Evolutionary conservation across 345 rosid species (phyloP).

Genomic region (Syzygium jambos): DNA sequence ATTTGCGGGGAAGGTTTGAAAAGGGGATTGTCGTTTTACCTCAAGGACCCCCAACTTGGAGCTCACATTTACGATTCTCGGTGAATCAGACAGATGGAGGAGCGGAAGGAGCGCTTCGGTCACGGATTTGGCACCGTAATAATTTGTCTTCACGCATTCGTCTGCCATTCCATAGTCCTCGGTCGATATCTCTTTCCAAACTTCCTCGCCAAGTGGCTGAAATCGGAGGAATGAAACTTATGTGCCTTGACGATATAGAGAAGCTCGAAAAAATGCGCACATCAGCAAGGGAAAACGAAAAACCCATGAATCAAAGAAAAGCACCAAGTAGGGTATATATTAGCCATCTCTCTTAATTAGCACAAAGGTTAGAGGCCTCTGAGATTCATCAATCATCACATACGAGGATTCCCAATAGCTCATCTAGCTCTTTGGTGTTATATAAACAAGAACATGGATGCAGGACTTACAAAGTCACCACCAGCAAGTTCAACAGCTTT

Average conservation of each 20-base stretch:
- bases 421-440: background rate
- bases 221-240: background rate
- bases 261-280: background rate
- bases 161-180: slow-evolving; percentile 14
- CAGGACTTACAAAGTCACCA: background rate
- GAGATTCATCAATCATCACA: background rate
- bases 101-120: slow-evolving; percentile 26
- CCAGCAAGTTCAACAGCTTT: slow-evolving; percentile 1
- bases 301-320: background rate
- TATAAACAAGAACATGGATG: background rate
- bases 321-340: background rate
- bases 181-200: slow-evolving; percentile 6
- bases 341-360: background rate
- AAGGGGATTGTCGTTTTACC: slow-evolving; percentile 4
- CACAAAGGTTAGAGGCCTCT: background rate
- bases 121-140: slow-evolving; percentile 26
- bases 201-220: slow-evolving; percentile 7
- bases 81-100: slow-evolving; percentile 25
- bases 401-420: background rate
- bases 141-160: slow-evolving; percentile 36
- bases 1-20: background rate
- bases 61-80: slow-evolving; percentile 30
- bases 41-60: slow-evolving; percentile 3
- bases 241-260: background rate
- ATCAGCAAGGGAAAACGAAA: background rate